Conservation (phyloP, 2,329 filamentous ascomycete genomes). For the Coniochaeta sp. region DNA sequence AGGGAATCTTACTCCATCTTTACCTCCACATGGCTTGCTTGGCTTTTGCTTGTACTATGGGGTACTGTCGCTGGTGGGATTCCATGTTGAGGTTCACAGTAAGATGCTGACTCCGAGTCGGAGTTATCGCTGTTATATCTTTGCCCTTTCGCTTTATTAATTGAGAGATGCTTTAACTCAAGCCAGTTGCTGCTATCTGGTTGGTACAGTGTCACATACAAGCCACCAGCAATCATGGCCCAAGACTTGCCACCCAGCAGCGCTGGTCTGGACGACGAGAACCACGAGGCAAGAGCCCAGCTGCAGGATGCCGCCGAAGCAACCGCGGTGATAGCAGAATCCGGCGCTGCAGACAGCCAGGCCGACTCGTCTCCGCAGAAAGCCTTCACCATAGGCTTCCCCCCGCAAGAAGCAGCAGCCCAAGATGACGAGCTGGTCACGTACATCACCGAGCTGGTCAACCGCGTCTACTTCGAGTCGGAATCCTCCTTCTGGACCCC, state of each 20-base stretch:
- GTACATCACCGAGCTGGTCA: constrained; percentile 6
- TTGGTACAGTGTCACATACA: too few relatives aligned
- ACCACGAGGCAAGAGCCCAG: background rate
- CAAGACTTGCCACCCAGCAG: background rate
- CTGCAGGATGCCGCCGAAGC: background rate
- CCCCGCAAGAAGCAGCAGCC: background rate
- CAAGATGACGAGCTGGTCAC: background rate
- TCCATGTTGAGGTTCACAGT: too few relatives aligned
- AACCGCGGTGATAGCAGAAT: background rate
- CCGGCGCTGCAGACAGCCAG: background rate
- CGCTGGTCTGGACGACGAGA: background rate
- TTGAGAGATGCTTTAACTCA: too few relatives aligned
- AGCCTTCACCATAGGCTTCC: constrained; percentile 2
- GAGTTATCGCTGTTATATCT: background rate
- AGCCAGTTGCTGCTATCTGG: too few relatives aligned
- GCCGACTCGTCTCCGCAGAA: background rate
- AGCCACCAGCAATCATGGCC: background rate
- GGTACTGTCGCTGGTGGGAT: too few relatives aligned
- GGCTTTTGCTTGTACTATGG: too few relatives aligned
- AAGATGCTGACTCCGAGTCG: too few relatives aligned
- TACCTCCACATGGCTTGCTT: too few relatives aligned
- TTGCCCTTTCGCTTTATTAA: background rate
- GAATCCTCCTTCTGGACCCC: constrained; percentile 8
- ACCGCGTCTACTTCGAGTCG: constrained; percentile 6
- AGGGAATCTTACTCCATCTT: too few relatives aligned